Evolutionary conservation across 148 eudicot genomes (phyloP).

Genomic region (Heliamphora exappendiculata): DNA sequence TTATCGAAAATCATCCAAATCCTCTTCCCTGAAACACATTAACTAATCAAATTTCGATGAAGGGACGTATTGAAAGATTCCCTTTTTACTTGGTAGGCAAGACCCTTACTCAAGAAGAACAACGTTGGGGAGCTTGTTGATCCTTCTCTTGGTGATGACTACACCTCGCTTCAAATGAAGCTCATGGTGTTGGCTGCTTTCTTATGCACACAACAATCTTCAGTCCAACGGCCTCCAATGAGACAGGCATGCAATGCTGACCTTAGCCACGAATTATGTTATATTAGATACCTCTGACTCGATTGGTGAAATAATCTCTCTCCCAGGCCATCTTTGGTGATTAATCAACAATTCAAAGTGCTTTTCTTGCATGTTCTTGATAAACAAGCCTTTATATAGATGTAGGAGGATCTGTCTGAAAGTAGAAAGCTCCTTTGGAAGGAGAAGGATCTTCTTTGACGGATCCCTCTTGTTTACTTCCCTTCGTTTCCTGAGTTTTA

Average conservation of each 20-base stretch:
- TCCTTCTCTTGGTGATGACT: conserved; percentile 23
- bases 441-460: no score
- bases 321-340: no score
- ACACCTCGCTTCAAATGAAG: conserved; percentile 20
- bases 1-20: neutral
- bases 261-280: neutral
- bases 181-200: conserved; percentile 21
- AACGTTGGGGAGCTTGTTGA: conserved; percentile 22
- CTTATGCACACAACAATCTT: conserved; percentile 46
- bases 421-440: no score
- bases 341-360: no score
- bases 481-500: no score
- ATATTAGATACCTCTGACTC: no score
- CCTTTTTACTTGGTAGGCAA: conserved; percentile 14
- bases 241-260: conserved; percentile 42
- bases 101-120: conserved; percentile 21
- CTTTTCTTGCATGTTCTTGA: no score
- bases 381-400: no score
- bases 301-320: no score
- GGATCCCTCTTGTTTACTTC: no score
- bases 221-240: conserved; percentile 71
- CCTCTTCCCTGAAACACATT: neutral
- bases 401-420: no score
- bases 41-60: neutral
- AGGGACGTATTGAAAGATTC: neutral